A percentile compares a stretch with the other conserved stretches of the same genome.
Conservation (phyloP, 1,284 basidiomycete genomes). For the Grifola frondosa region DNA sequence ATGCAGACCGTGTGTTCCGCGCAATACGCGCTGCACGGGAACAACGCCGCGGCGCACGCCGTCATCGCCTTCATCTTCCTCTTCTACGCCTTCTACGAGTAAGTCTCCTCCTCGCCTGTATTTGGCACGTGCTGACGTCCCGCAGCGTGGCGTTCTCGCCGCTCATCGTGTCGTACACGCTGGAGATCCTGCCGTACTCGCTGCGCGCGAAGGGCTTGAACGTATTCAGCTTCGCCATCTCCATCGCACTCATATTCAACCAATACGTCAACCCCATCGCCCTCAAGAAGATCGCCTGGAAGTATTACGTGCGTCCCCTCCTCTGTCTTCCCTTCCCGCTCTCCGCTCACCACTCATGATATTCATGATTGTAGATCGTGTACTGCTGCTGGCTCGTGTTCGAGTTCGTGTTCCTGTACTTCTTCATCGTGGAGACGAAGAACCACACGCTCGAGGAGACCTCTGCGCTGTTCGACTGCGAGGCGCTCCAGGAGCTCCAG, state of each 20-base stretch:
- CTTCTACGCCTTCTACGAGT: slow-evolving; percentile 71
- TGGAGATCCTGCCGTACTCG: slow-evolving; percentile 71
- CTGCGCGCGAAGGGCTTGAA: slow-evolving; percentile 81
- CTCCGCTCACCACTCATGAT: neutral
- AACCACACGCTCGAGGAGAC: slow-evolving; percentile 73
- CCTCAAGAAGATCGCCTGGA: slow-evolving; percentile 55
- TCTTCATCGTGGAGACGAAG: slow-evolving; percentile 74
- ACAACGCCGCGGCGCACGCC: slow-evolving; percentile 52
- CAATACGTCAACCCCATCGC: slow-evolving; percentile 82
- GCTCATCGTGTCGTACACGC: slow-evolving; percentile 71
- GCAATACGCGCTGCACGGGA: slow-evolving; percentile 47
- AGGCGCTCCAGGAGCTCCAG: slow-evolving; percentile 45
- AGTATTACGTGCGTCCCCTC: slow-evolving; percentile 33
- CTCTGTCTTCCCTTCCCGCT: neutral
- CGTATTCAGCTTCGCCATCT: slow-evolving; percentile 67
- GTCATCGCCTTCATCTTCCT: slow-evolving; percentile 80
- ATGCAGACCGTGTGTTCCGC: slow-evolving; percentile 74
- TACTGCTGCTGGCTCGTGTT: slow-evolving; percentile 68
- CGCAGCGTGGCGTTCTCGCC: slow-evolving; percentile 74
- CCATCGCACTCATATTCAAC: slow-evolving; percentile 72
- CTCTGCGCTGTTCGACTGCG: slow-evolving; percentile 70
- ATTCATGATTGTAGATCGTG: no score
- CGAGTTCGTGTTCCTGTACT: slow-evolving; percentile 62
- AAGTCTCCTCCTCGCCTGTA: slow-evolving; percentile 22
- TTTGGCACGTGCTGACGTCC: neutral